Evolutionary conservation across 805 yeast genomes (phyloP).

Genomic region (Priceomyces medius): DNA sequence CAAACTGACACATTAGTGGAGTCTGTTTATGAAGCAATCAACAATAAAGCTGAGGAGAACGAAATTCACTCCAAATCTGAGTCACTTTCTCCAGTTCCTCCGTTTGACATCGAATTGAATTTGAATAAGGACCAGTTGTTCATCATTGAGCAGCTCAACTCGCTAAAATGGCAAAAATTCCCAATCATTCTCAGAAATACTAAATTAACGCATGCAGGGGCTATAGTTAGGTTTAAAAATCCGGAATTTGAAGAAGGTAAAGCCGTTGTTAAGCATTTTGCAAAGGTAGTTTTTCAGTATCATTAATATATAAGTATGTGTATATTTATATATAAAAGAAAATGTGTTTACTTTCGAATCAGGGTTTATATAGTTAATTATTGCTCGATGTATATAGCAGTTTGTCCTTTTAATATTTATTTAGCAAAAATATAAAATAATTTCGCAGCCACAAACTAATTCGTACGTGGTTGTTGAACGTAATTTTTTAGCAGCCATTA

Average conservation of each 20-base stretch:
- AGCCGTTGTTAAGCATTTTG: constrained; percentile 63
- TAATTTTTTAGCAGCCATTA: not conserved
- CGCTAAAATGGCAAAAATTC: constrained; percentile 63
- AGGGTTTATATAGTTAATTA: too few species aligned
- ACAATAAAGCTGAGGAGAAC: constrained; percentile 15
- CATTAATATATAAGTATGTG: too few species aligned
- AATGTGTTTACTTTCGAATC: too few species aligned
- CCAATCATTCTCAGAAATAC: constrained; percentile 70
- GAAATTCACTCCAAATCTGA: not conserved
- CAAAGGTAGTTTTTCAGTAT: constrained; percentile 33
- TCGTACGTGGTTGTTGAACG: not conserved
- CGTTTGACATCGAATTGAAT: constrained; percentile 29
- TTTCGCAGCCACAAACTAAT: constrained; percentile 1
- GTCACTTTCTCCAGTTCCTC: constrained; percentile 1
- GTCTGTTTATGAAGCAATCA: constrained; percentile 59
- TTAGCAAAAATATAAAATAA: too few species aligned
- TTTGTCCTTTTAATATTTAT: too few species aligned
- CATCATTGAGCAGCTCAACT: constrained; percentile 58
- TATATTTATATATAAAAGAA: too few species aligned
- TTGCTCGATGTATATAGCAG: too few species aligned
- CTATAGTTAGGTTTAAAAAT: constrained; percentile 61
- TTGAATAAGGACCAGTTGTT: constrained; percentile 45
- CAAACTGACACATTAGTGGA: constrained; percentile 66
- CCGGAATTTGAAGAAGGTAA: constrained; percentile 65
- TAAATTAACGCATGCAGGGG: constrained; percentile 75